Conservation (phyloP, 495 filamentous ascomycete species). For the Neurospora hispaniola region DNA sequence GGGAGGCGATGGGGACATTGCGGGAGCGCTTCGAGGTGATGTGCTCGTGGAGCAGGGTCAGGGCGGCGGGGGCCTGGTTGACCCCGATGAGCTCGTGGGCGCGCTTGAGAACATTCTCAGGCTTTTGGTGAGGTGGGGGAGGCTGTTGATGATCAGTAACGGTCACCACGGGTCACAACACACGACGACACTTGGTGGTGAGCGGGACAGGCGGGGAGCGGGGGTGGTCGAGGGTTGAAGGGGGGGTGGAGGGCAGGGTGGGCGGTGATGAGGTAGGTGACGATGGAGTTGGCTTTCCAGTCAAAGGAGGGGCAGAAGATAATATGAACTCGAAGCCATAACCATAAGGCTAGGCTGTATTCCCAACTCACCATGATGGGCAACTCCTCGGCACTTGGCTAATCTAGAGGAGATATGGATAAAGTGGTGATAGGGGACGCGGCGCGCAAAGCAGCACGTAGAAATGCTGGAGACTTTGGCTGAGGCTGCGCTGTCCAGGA, state of each 20-base stretch:
- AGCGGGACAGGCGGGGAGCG: not conserved
- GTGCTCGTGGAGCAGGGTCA: conserved; percentile 96
- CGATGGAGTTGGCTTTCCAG: conserved; percentile 1
- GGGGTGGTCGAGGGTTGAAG: not conserved
- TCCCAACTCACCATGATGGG: conserved; percentile 30
- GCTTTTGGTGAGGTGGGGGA: conserved; percentile 90
- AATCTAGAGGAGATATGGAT: conserved; percentile 19
- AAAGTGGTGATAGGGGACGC: conserved; percentile 5
- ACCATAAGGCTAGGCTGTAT: not conserved
- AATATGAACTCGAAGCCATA: not conserved
- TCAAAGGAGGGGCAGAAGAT: conserved; percentile 1
- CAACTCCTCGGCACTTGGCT: conserved; percentile 27
- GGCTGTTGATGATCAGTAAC: conserved; percentile 46
- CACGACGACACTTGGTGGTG: conserved; percentile 11
- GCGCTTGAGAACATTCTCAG: conserved; percentile 97
- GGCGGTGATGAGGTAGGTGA: conserved; percentile 5
- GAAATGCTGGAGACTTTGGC: conserved; percentile 24
- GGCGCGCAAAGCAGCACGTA: conserved; percentile 20
- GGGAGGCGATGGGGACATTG: conserved; percentile 90
- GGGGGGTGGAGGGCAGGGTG: not conserved
- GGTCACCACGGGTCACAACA: not conserved
- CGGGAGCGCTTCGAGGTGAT: conserved; percentile 94
- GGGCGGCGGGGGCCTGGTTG: conserved; percentile 80
- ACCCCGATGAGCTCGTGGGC: conserved; percentile 98
- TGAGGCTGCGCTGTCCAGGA: conserved; percentile 17